phyloP scores from a whole-genome alignment of 495 filamentous ascomycete species.

The Cladorrhinum samala region DNA sequence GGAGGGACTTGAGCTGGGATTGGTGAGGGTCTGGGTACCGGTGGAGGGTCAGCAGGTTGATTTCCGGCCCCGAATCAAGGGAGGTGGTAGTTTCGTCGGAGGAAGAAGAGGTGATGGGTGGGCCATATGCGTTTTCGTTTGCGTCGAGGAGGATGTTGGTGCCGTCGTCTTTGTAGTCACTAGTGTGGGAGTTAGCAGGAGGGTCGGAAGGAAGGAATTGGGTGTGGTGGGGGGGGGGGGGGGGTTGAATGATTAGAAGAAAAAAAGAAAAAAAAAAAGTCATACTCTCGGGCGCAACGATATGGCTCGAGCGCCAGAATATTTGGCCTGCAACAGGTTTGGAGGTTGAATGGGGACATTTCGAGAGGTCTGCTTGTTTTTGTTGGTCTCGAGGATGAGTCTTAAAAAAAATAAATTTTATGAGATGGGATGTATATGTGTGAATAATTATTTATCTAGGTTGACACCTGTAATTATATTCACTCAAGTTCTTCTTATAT shows the following conservation, averaged over 20 bases:
- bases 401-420: no score
- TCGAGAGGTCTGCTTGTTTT: constrained; percentile 1
- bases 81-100: constrained; percentile 17
- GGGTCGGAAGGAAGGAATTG: neutral
- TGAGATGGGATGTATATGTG: no score
- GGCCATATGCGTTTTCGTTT: constrained; percentile 95
- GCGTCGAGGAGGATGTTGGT: constrained; percentile 95
- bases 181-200: constrained; percentile 36
- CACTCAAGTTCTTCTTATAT: neutral
- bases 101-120: constrained; percentile 41
- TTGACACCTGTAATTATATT: no score
- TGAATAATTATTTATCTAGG: no score
- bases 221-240: constrained; percentile 10
- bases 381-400: no score
- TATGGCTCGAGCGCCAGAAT: constrained; percentile 79
- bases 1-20: constrained; percentile 69
- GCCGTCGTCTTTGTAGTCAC: constrained; percentile 98
- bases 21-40: constrained; percentile 98
- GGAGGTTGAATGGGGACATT: constrained; percentile 61
- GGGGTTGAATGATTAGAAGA: constrained; percentile 2
- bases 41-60: constrained; percentile 76
- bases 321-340: constrained; percentile 77
- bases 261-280: no score
- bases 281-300: constrained; percentile 76
- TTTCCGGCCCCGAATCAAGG: constrained; percentile 28